Evolutionary conservation across 768 basidiomycete species (phyloP), one percentile per base, ranked within the genome.

Genomic region (Boletus rubropictus): DNA sequence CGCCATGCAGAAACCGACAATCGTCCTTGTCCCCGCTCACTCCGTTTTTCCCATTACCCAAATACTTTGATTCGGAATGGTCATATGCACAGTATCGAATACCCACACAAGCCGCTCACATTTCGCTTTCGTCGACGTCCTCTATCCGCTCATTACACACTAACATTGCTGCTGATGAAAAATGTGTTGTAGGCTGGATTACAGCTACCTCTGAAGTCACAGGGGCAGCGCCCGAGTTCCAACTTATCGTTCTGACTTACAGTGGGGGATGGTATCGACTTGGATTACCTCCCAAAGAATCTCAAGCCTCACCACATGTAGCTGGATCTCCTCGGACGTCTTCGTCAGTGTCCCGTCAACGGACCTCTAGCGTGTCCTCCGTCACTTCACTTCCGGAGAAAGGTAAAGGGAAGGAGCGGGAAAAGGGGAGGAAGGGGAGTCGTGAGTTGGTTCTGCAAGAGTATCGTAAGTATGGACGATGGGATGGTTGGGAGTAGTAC

Each of bases 21-120:
- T 92, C 89, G 7, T 79, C 86, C 6, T 76, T 94, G 55, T 89
- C 86, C 1, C 81, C 85, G 4, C 68, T 95, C 39, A 79, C 84
- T 14, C 83, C 86, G 3, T 92, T 84, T 60, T 68, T 95, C 9
- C 86, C 85, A 12, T 73, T 90, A 28, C 91, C 91, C 15, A 89
- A 86, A 52, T 95, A 95, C 64, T 93, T 96, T 61, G 82, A 84
- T 59, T 93, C 90, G n/a, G 86, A 93, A 64, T 95, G 92, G 93
- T 94, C 92, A 0, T 93, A 95, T 60, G 89, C 92, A 12, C 86
- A 89, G 55, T 96, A 89, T 63, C 80, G 89, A 35, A 87, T 96
- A 60, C 92, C 92, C 3, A 72, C 85, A 3, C 88, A 90, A 55
- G 84, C 85, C 2, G 73, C 90, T 7, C 89, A 93, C 53, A 84